Evolutionary conservation across 768 basidiomycete species (phyloP), one percentile per base, ranked within the genome.

Genomic region (Mycena alexandri): DNA sequence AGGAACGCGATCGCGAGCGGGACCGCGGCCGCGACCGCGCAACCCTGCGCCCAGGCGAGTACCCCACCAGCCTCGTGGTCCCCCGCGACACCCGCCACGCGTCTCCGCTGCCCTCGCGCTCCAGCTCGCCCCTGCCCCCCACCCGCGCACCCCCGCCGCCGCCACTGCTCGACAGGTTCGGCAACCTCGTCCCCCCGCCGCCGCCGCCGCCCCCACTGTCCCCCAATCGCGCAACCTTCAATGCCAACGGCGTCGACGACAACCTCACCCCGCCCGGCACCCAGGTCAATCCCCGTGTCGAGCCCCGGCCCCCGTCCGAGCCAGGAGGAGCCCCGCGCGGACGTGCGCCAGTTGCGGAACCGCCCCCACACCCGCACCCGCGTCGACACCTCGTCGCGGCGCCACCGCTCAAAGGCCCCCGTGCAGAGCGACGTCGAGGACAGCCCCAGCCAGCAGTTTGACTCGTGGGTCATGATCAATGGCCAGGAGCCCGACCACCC

Each of bases 151-250:
- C 38, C 2, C 38, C 38, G 9, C 41, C 69, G 13, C 41, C 70
- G 17, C 69, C 76, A 19, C 67, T 75, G 44, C 68, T 72, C 17
- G 82, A 84, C 58, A 78, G 77, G 61, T 74, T 75, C 61, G 76
- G 78, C 44, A 77, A 70, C 67, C 24, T 67, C 36, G 38, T 75
- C 16, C 65, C 73, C 14, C 65, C 75, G 16, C 75, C 79, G 4
- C 80, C 81, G 5, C 80, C 81, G 7, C 81, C 80, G 5, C 81
- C 85, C 12, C 85, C 85, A 36, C 82, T 85, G 5, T 74, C 85
- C 13, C 86, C 86, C 41, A 79, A 79, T 69, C 80, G 82, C 47
- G 72, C 81, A 10, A 79, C 77, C 29, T 84, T 84, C 59, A 65
- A 78, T 22, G 65, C 74, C 16, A 65, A 74, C 42, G 83, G 85